phyloP scores from a whole-genome alignment of 1,139 yeast genomes.

The Debaryomycetaceae sp. region DNA sequence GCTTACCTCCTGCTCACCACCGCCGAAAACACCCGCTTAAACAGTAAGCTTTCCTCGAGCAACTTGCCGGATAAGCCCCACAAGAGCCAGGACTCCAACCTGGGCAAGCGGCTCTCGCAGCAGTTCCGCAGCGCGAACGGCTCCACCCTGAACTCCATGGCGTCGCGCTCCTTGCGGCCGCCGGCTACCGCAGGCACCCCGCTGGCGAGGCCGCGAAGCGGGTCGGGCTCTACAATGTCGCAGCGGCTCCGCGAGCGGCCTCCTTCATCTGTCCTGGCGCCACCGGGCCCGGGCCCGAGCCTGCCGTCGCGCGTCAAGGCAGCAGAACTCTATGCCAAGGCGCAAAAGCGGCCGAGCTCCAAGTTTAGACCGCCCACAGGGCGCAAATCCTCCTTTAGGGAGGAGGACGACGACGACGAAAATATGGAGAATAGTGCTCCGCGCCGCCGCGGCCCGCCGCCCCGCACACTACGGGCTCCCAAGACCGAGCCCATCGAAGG shows the following conservation, averaged over 20 bases:
- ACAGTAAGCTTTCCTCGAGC: constrained; percentile 45
- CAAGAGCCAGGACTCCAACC: constrained; percentile 2
- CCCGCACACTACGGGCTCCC: constrained; percentile 2
- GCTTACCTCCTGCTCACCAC: constrained; percentile 63
- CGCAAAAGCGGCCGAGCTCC: constrained; percentile 32
- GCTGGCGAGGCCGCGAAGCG: constrained; percentile 11
- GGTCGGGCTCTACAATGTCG: constrained; percentile 2
- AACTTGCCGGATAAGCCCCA: constrained; percentile 10
- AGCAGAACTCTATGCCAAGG: constrained; percentile 40
- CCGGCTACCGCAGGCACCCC: constrained; percentile 11
- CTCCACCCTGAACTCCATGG: constrained; percentile 3
- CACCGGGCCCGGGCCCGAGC: constrained; percentile 34
- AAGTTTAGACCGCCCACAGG: constrained; percentile 23
- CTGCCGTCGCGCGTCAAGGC: constrained; percentile 36
- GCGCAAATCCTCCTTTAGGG: constrained; percentile 48
- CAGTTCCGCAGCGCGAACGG: constrained; percentile 11
- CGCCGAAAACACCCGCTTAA: constrained; percentile 66
- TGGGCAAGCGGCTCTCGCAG: constrained; percentile 19
- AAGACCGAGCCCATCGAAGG: neutral
- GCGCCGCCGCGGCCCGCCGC: neutral
- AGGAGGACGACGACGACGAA: constrained; percentile 11
- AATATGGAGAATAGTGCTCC: neutral
- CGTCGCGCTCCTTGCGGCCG: constrained; percentile 24
- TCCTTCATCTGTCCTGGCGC: constrained; percentile 29
- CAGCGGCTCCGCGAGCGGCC: constrained; percentile 7